Base-by-base conservation (phyloP, 805 yeast genomes). In the Yarrowia hollandica region DNA sequence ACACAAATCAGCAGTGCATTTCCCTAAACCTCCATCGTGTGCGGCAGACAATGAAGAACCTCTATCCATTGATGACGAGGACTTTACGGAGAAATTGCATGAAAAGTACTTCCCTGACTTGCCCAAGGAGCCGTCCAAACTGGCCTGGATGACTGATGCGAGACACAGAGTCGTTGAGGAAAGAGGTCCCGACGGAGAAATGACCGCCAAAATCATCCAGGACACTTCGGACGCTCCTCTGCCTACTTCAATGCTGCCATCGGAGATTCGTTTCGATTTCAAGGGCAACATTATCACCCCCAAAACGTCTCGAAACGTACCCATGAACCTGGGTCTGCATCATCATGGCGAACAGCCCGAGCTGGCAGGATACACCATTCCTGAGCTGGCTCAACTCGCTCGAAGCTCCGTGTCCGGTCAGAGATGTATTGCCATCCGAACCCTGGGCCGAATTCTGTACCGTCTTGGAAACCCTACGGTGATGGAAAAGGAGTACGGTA, bases 301-400 rank as follows among this genome's bases (percentile, higher is more conserved):
- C 5, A 71, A 76, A 0, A 77, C 82, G 52, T 75, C 82, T 26
- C 70, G 72, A 1, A 71, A 71, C 21, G 71, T 81, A 6, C 82
- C 86, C 2, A 77, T 85, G 0, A 74, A 77, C 35, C 68, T 79
- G 35, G 99, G 96, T 0, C 78, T 94, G 22, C 97, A 90, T 67
- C 98, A 94, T 69, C 99, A 94, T 71, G 80, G 97, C 0, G 89
- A 86, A 10, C 83, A 86, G 48, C 97, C 98, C 0, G 83, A 84
- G 42, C 76, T 91, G 56, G 96, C 98, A 0, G 99, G 99, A 0
- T 94, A 94, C 70, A 91, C 97, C 0, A 69, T 94, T 21, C 76
- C 82, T 0, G 99, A 94, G 69, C 76, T 94, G 55, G 85, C 86
- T 1, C 94, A 86, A 64, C 77, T 89, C 48, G 74, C 90, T 4